These are phyloP conservation scores for Oehlia diaphana DNA, from an alignment of 192 early-diverging fungal species.

Conservation along the genomic window DNA sequence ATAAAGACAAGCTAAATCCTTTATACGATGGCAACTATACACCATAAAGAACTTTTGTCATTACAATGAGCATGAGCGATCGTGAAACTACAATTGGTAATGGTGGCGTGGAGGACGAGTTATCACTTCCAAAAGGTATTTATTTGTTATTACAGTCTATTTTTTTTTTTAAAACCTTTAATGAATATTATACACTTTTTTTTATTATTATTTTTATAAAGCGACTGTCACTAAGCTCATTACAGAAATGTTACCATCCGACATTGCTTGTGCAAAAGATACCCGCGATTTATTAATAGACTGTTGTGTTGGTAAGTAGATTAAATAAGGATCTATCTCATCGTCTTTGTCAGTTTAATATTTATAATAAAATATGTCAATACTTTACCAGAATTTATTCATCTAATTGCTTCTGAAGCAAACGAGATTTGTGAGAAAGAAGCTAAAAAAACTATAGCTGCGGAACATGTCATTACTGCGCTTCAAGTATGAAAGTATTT, in stretches of 20 bases:
- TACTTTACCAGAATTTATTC: slow-evolving; percentile 81
- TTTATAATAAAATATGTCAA: background rate
- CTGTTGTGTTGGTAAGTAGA: slow-evolving; percentile 84
- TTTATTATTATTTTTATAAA: slow-evolving; percentile 28
- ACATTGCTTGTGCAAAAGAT: slow-evolving; percentile 92
- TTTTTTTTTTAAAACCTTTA: background rate
- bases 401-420: slow-evolving; percentile 90
- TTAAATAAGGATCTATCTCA: background rate
- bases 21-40: background rate
- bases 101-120: slow-evolving; percentile 68
- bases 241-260: slow-evolving; percentile 91
- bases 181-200: background rate
- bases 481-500: slow-evolving; percentile 59
- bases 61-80: slow-evolving; percentile 57
- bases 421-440: slow-evolving; percentile 98
- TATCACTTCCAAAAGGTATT: slow-evolving; percentile 83
- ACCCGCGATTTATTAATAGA: slow-evolving; percentile 92
- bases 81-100: slow-evolving; percentile 46
- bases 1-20: slow-evolving; percentile 19
- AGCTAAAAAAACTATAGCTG: slow-evolving; percentile 94
- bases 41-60: background rate
- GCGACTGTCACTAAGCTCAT: slow-evolving; percentile 95
- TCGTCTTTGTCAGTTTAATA: background rate
- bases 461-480: slow-evolving; percentile 91
- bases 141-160: background rate